Evolutionary conservation across 73 alveolate genomes (phyloP).

Genomic region (Durusdinium trenchii): DNA sequence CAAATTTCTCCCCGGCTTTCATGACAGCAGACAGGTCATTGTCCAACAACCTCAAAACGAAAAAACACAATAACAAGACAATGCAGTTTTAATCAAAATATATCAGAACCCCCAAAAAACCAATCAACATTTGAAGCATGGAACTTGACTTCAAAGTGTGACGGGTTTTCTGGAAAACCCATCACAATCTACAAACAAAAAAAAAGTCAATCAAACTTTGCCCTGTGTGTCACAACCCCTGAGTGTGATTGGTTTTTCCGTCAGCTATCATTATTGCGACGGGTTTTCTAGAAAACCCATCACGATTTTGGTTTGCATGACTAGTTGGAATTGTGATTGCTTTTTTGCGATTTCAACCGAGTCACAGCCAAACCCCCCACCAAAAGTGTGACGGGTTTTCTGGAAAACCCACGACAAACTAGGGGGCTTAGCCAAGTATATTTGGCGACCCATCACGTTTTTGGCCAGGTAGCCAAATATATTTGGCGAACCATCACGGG

Average conservation of each 20-base stretch:
- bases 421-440: too few relatives aligned
- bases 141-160: not conserved
- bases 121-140: not conserved
- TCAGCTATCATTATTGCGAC: not conserved
- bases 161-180: constrained; percentile 2
- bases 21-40: not conserved
- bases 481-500: not conserved
- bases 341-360: not conserved
- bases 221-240: not conserved
- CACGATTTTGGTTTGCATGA: not conserved
- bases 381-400: not conserved
- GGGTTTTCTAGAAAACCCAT: not conserved
- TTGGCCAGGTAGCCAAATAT: not conserved
- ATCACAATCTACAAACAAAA: not conserved
- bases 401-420: not conserved
- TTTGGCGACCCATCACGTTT: not conserved
- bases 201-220: not conserved
- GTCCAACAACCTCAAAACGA: not conserved
- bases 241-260: not conserved
- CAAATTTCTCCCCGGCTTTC: not conserved
- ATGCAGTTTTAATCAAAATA: too few relatives aligned
- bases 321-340: not conserved
- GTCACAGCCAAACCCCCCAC: not conserved
- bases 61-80: too few relatives aligned
- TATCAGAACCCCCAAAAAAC: not conserved